Base-by-base conservation (phyloP, 2,329 filamentous ascomycete genomes). In the Ustulina deusta region DNA sequence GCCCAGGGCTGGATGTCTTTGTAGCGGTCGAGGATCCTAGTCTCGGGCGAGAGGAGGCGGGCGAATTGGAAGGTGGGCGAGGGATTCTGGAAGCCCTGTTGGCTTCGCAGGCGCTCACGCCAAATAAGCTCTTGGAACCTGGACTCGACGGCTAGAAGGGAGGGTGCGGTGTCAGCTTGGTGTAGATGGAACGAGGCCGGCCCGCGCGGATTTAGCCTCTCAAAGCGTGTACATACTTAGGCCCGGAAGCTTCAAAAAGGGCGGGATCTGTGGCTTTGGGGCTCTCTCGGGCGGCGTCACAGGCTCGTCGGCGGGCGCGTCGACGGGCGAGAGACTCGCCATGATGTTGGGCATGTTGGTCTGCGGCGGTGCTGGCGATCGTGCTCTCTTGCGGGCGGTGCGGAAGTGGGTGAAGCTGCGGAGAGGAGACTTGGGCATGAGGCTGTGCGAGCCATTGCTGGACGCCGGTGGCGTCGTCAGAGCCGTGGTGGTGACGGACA, bases 1-100 rank as follows among this genome's bases (percentile, higher is more conserved):
- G 91, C 90, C 89, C 93, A 99, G 0, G 94, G 93, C 77, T 94
- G 91, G 70, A 99, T 93, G 77, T 98, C 97, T 61, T 85, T 79
- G 81, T 98, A 99, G 63, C 96, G 90, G 79, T 98, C 97, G 72
- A 95, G 87, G 40, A 81, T 78, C 66, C 83, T 84, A 70, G 88
- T 82, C 55, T 88, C 84, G 9, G 87, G 82, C 27, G 85, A 84
- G 32, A 80, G 81, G 57, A 91, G 84, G 61, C 90, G 84, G 3
- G 88, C 84, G 72, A 79, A 82, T 54, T 74, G 77, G 66, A 78
- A 80, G 63, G 72, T 77, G 58, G 76, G 78, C 1, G 78, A 78
- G 1, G 77, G 75, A 76, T 83, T 82, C 62, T 78, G 77, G 10
- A 75, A 63, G 25, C 81, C 79, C 61, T 81, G 81, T 32, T 81